Evolutionary conservation across 768 basidiomycete species (phyloP).

Genomic region (Panus rudis): DNA sequence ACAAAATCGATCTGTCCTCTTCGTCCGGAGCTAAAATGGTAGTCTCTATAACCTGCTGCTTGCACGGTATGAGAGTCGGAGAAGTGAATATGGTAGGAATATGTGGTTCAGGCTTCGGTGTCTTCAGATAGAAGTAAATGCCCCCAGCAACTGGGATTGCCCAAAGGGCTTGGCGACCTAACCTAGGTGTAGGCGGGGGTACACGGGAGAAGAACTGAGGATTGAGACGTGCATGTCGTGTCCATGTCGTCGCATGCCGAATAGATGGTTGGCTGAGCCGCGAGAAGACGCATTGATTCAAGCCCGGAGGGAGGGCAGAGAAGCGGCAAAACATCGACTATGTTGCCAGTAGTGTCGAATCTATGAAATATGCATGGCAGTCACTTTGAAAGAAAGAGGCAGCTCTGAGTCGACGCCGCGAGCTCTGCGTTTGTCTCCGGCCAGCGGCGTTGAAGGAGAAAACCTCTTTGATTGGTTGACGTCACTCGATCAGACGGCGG

Average conservation of each 20-base stretch:
- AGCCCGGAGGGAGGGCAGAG: slow-evolving; percentile 18
- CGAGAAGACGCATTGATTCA: slow-evolving; percentile 20
- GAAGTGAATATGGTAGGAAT: slow-evolving; percentile 45
- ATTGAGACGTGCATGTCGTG: slow-evolving; percentile 5
- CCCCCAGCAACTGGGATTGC: slow-evolving; percentile 52
- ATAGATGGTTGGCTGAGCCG: slow-evolving; percentile 6
- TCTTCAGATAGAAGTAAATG: slow-evolving; percentile 37
- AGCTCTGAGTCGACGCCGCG: slow-evolving; percentile 1
- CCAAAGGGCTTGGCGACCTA: slow-evolving; percentile 37
- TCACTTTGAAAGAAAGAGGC: slow-evolving; percentile 1
- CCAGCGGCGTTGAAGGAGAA: neutral
- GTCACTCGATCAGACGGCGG: no score
- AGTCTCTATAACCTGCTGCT: slow-evolving; percentile 14
- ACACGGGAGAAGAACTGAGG: slow-evolving; percentile 30
- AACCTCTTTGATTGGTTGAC: slow-evolving; percentile 4
- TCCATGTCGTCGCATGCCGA: slow-evolving; percentile 6
- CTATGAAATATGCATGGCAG: slow-evolving; percentile 6
- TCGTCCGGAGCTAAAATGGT: slow-evolving; percentile 68
- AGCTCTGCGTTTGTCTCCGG: neutral
- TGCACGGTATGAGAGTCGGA: slow-evolving; percentile 41
- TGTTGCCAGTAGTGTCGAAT: no score
- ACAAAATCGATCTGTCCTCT: slow-evolving; percentile 38
- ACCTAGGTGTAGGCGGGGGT: slow-evolving; percentile 22
- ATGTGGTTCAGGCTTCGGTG: slow-evolving; percentile 35
- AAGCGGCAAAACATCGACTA: slow-evolving; percentile 21